These are phyloP conservation scores for Cytospora paraplurivora DNA, from an alignment of 2,329 filamentous ascomycete species.

Conservation along the genomic window DNA sequence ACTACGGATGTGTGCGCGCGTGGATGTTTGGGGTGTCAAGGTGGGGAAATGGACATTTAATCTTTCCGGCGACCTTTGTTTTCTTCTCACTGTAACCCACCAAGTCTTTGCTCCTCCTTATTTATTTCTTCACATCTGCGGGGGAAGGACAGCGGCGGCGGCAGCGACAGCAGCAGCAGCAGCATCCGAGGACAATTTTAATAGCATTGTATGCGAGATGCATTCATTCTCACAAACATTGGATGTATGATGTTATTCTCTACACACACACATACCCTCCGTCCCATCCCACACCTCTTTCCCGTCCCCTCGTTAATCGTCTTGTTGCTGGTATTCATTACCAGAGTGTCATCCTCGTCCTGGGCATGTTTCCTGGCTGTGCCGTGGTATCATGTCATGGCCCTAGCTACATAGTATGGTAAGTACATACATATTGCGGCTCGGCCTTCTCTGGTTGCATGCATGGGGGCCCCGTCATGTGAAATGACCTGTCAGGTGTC, in stretches of 20 bases:
- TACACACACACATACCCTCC: no score
- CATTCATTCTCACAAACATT: constrained; percentile 17
- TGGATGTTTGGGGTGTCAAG: not conserved
- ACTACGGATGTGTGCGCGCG: constrained; percentile 15
- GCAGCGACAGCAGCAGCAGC: constrained; percentile 9
- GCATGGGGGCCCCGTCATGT: no score
- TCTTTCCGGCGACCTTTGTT: constrained; percentile 16
- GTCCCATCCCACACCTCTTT: no score
- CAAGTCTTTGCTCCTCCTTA: not conserved
- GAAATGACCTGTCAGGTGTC: no score
- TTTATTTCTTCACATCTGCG: constrained; percentile 17
- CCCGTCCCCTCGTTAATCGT: no score
- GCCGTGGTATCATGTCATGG: no score
- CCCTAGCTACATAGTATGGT: no score
- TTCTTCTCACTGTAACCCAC: not conserved
- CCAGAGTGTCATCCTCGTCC: no score
- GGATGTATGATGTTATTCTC: constrained; percentile 6
- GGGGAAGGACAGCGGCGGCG: constrained; percentile 16
- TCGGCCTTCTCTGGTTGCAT: no score
- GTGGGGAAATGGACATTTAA: not conserved
- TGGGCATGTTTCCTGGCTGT: no score
- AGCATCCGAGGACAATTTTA: constrained; percentile 17
- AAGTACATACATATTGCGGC: no score
- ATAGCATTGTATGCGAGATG: constrained; percentile 27
- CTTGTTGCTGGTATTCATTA: no score